Evolutionary conservation across 78 protist genomes (phyloP), one percentile per base, ranked within the genome.

Genomic region (Anaeramoeba flamelloides): DNA sequence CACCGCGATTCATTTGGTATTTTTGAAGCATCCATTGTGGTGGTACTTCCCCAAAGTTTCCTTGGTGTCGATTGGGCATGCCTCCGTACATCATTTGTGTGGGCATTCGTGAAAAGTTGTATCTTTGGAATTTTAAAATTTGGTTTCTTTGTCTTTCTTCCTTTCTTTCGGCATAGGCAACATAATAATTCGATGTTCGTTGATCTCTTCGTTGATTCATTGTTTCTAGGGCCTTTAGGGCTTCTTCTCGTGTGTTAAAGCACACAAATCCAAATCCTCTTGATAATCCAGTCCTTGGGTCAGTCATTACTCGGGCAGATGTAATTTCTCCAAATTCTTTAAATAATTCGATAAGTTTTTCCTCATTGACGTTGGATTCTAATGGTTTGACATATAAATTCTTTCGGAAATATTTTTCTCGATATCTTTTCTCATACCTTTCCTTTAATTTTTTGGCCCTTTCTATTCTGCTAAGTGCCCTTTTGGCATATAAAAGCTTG

Each of bases 261-360:
- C 96, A 91, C 39, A 97, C 96, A 76, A 94, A 97, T 65, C 99
- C 99, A 81, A 97, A 97, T 41, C 98, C 95, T 79, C 83, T 84
- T 3, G 89, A 78, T 38, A 32, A 34, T 36, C 69, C 82, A 41
- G 77, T 39, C 81, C 83, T 78, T n/a, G 83, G 89, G 88, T 95
- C 97, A 36, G 53, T 17, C 96, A 92, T 92, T 74, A 97, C 90
- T 81, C 81, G 79, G 78, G 88, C 86, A 1, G 90, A 82, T 77
- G 94, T 89, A 88, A 97, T 91, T 82, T 90, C 83, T 36, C 99
- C 99, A 78, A 83, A 95, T 36, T 3, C 82, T 32, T 40, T 69
- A 82, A 97, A 97, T 22, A 81, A 77, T 39, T 82, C 77, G 53
- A 90, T 81, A 34, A 97, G 86, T 75, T 79, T 64, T 69, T 89